Base-by-base conservation (phyloP, 2,329 filamentous ascomycete species). In the Pseudogymnoascus sp. region DNA sequence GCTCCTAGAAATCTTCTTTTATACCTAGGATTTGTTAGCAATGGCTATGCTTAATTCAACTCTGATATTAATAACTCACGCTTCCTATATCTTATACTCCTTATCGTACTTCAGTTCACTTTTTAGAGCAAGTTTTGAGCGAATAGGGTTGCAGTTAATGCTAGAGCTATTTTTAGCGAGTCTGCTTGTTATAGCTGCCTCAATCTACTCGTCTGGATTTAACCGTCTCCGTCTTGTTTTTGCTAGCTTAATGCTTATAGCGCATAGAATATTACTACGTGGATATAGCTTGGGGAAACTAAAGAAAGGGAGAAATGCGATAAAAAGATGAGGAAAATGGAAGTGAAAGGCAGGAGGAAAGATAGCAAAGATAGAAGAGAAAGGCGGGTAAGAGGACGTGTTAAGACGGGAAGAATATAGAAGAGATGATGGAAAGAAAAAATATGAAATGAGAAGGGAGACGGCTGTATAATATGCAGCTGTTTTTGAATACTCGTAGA, bases 1-100 rank as follows among this genome's bases (percentile, higher is more conserved):
- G 35, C 66, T 62, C 46, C 22, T 66, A 12, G 46, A 66, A 63
- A 65, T 67, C 62, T 67, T 56, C 62, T 66, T 62, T 67, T 19
- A 66, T 67, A 67, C 38, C 22, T 67, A 63, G 61, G 60, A 62
- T 64, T 26, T 66, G 26, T 67, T 60, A 67, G 62, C 16, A 38
- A 38, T 38, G 14, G 37, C 4, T 38, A 38, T 38, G 37, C 14
- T 38, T 38, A 38, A 16, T 16, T 38, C 10, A 38, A 2, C 14
- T 38, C 37, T 64, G 26, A 66, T 66, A 43, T 66, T 53, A 59
- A 24, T 37, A 64, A 66, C 41, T 16, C 41, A 66, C 61, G 53
- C 62, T 66, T 62, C 53, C 62, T 33, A 66, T 62, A 64, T 60
- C 61, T 61, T 62, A 60, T 31, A 66, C 37, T 65, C 65, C 28